phyloP scores from a whole-genome alignment of 805 yeast genomes.

The Starmerella bombicola region DNA sequence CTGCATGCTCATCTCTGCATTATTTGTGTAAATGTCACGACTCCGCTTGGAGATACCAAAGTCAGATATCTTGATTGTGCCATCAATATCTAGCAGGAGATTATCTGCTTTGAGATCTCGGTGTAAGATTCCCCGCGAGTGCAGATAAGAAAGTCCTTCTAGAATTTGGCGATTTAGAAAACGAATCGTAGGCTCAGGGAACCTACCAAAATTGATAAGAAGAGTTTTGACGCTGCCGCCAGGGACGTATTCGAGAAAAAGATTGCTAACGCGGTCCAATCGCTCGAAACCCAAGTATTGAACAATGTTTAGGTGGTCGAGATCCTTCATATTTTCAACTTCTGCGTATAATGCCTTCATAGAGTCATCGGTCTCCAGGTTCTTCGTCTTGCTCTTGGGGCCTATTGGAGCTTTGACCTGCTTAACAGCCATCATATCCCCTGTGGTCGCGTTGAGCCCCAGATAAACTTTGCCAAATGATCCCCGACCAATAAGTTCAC shows the following conservation, averaged over 20 bases:
- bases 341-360: conserved; percentile 78
- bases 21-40: conserved; percentile 73
- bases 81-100: conserved; percentile 74
- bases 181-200: conserved; percentile 63
- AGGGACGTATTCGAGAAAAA: conserved; percentile 90
- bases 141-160: conserved; percentile 76
- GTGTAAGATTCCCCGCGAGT: conserved; percentile 75
- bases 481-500: conserved; percentile 92
- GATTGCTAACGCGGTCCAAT: conserved; percentile 57
- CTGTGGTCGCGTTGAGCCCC: conserved; percentile 88
- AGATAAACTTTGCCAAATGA: conserved; percentile 89
- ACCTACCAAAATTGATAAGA: conserved; percentile 67
- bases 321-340: conserved; percentile 83
- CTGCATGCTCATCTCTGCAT: conserved; percentile 95
- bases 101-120: conserved; percentile 94
- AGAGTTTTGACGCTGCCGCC: conserved; percentile 94
- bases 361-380: conserved; percentile 36
- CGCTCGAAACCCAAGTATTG: conserved; percentile 92
- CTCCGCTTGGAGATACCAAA: conserved; percentile 89
- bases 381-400: not conserved
- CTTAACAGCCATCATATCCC: conserved; percentile 97
- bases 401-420: conserved; percentile 45
- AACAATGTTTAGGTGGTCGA: conserved; percentile 88
- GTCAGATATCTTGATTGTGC: conserved; percentile 88
- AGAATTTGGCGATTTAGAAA: conserved; percentile 69